Conservation (phyloP, 306 rosid species). For the Quercus dentata region DNA sequence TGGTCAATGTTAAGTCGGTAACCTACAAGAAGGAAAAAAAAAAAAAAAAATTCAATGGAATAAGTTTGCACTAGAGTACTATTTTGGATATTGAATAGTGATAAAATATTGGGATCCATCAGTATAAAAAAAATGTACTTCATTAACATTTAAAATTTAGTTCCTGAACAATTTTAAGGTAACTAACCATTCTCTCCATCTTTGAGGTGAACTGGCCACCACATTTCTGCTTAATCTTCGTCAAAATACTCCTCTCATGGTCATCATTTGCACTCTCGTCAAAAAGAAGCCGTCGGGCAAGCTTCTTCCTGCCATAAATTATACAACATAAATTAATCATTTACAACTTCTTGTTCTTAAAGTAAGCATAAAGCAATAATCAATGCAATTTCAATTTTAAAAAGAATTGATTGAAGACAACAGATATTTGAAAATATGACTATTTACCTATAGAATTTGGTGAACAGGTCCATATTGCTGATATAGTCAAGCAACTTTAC, state of each 20-base stretch:
- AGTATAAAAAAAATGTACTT: neutral
- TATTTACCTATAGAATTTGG: conserved; percentile 67
- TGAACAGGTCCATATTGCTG: conserved; percentile 83
- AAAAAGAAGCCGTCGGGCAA: conserved; percentile 82
- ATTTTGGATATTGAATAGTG: neutral
- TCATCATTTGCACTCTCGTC: conserved; percentile 78
- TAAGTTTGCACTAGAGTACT: neutral
- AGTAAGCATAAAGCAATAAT: neutral
- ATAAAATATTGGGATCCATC: neutral
- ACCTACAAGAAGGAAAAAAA: conserved; percentile 44
- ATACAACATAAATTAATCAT: neutral
- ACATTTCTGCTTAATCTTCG: conserved; percentile 71
- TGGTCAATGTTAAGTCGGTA: conserved; percentile 66
- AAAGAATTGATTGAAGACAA: neutral
- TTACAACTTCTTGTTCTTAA: neutral
- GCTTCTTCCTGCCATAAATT: conserved; percentile 62
- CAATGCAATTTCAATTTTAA: neutral
- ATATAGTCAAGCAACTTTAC: conserved; percentile 74
- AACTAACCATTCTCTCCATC: conserved; percentile 95
- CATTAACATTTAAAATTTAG: neutral
- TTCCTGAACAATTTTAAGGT: neutral
- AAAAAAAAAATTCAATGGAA: neutral
- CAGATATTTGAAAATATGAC: neutral
- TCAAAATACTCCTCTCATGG: conserved; percentile 66
- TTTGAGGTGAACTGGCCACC: conserved; percentile 89